phyloP scores from a whole-genome alignment of 805 yeast species.

The Brettanomyces custersianus region DNA sequence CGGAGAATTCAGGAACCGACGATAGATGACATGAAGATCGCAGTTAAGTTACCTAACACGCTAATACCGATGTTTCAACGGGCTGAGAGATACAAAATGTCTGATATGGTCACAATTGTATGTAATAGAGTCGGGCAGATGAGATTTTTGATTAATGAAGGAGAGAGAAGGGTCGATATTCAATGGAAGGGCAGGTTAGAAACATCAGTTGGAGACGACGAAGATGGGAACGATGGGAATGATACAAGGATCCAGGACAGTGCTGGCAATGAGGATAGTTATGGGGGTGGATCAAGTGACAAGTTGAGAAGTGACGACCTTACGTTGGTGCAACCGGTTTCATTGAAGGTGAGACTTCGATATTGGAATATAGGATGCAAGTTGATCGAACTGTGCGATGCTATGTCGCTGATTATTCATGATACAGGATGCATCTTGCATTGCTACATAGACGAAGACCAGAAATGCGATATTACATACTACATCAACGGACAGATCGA shows the following conservation, averaged over 20 bases:
- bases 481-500: slow-evolving; percentile 29
- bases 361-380: slow-evolving; percentile 65
- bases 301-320: slow-evolving; percentile 6
- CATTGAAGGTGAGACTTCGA: slow-evolving; percentile 42
- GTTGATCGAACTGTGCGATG: slow-evolving; percentile 52
- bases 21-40: slow-evolving; percentile 42
- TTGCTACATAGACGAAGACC: slow-evolving; percentile 56
- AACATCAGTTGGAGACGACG: slow-evolving; percentile 26
- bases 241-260: slow-evolving; percentile 3
- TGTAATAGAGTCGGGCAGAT: slow-evolving; percentile 43
- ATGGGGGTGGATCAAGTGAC: background rate
- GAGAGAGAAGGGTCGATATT: slow-evolving; percentile 43
- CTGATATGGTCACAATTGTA: slow-evolving; percentile 40
- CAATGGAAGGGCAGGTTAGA: slow-evolving; percentile 51
- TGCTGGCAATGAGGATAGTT: background rate
- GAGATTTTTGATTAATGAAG: slow-evolving; percentile 45
- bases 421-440: slow-evolving; percentile 51
- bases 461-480: slow-evolving; percentile 56
- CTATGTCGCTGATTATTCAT: slow-evolving; percentile 46
- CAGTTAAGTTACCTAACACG: slow-evolving; percentile 43
- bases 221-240: slow-evolving; percentile 1
- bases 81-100: slow-evolving; percentile 53
- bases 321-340: slow-evolving; percentile 25
- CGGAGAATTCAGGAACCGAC: slow-evolving; percentile 55
- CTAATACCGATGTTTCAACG: slow-evolving; percentile 48